A percentile compares a stretch with the other conserved stretches of the same genome.
These are phyloP conservation scores for Aspergillus sergii DNA, from an alignment of 2,329 filamentous ascomycete genomes.

Conservation along the genomic window DNA sequence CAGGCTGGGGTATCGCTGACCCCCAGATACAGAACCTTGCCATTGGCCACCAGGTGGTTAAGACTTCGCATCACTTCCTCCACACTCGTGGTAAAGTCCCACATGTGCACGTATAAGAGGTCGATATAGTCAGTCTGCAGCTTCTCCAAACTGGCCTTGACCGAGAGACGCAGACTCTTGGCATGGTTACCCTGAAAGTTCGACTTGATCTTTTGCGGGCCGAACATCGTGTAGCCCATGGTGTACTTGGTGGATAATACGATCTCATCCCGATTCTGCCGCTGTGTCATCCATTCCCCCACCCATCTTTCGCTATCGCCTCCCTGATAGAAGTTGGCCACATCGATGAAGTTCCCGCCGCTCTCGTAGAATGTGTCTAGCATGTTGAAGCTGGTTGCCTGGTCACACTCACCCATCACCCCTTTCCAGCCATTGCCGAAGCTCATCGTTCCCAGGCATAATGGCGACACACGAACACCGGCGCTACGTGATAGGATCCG, in stretches of 20 bases:
- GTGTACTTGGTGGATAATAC: neutral
- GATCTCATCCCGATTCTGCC: neutral
- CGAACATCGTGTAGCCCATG: neutral
- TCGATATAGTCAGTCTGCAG: neutral
- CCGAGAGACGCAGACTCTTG: neutral
- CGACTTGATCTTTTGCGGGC: neutral
- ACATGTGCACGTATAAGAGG: neutral
- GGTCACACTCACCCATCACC: neutral
- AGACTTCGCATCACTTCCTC: neutral
- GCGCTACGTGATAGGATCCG: neutral
- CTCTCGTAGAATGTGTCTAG: neutral
- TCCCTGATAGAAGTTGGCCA: neutral
- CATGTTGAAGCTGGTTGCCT: neutral
- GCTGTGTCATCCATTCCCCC: neutral
- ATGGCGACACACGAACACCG: neutral
- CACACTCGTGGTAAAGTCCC: neutral
- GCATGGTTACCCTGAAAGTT: neutral
- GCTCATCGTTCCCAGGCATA: neutral
- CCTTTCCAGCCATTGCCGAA: neutral
- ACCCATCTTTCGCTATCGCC: neutral
- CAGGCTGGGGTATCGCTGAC: neutral
- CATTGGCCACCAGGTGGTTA: neutral
- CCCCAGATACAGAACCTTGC: neutral
- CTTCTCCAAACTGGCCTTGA: neutral
- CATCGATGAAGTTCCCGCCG: neutral